These are phyloP conservation scores for Echeveria elegans DNA, from an alignment of 164 flowering plant species.

Conservation along the genomic window DNA sequence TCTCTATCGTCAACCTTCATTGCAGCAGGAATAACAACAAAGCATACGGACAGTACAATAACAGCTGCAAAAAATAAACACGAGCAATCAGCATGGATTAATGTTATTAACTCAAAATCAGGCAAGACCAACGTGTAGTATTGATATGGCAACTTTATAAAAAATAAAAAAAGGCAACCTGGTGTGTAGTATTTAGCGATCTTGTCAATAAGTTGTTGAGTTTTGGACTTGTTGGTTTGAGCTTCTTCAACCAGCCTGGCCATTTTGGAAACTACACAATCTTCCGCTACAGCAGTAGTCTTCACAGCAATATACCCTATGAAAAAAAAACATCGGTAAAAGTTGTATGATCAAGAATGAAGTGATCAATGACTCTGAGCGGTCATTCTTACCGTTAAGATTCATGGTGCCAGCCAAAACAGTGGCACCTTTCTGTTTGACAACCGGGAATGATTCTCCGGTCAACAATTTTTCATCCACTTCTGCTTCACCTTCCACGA, in stretches of 20 bases:
- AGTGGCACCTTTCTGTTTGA: constrained; percentile 50
- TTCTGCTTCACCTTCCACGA: constrained; percentile 71
- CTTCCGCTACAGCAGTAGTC: constrained; percentile 73
- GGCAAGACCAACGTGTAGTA: neutral
- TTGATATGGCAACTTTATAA: neutral
- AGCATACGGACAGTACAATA: constrained; percentile 33
- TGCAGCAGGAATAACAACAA: constrained; percentile 54
- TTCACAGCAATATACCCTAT: constrained; percentile 67
- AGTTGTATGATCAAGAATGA: too few species aligned
- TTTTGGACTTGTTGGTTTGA: constrained; percentile 56
- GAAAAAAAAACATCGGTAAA: neutral
- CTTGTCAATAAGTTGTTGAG: constrained; percentile 65
- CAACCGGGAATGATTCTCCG: constrained; percentile 81
- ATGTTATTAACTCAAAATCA: neutral
- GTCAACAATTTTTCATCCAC: constrained; percentile 82
- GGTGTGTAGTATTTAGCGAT: constrained; percentile 80
- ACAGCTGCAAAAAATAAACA: constrained; percentile 36
- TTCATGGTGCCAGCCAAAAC: constrained; percentile 96
- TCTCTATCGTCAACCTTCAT: constrained; percentile 30
- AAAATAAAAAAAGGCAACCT: constrained; percentile 32
- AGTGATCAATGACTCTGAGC: too few species aligned
- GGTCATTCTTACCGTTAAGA: constrained; percentile 77
- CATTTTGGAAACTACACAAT: constrained; percentile 83
- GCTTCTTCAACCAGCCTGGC: constrained; percentile 94
- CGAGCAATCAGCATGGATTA: neutral